Evolutionary conservation across 176 grass and related monocot genomes (phyloP).

Genomic region (Zea luxurians): DNA sequence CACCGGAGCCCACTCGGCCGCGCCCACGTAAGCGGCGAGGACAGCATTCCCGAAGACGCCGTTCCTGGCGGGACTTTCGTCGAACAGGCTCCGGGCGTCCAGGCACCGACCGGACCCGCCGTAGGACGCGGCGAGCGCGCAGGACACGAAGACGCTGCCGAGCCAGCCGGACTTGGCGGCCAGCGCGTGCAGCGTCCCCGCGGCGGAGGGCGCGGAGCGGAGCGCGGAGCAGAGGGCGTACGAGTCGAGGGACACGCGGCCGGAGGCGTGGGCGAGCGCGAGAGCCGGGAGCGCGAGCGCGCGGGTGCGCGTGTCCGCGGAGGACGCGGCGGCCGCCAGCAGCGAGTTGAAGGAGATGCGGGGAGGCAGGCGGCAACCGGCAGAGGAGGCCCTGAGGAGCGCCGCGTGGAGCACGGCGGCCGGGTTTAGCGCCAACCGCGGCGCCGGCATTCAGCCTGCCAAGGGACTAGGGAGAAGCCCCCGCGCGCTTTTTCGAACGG

Average conservation of each 20-base stretch:
- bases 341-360: conserved; percentile 46
- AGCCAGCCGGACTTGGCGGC: conserved; percentile 51
- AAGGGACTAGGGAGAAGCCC: background rate
- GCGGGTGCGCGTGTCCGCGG: conserved; percentile 38
- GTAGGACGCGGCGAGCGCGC: conserved; percentile 56
- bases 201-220: conserved; percentile 30
- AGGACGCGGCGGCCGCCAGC: conserved; percentile 44
- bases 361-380: conserved; percentile 19
- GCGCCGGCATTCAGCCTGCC: conserved; percentile 23
- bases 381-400: conserved; percentile 31
- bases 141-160: conserved; percentile 63
- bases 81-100: conserved; percentile 58
- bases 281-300: conserved; percentile 44
- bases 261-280: conserved; percentile 44
- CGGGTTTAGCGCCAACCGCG: conserved; percentile 30
- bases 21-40: conserved; percentile 42
- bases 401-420: conserved; percentile 53
- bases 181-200: conserved; percentile 35
- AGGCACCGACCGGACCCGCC: conserved; percentile 27
- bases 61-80: conserved; percentile 52
- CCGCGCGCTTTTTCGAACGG: background rate
- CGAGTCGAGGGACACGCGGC: conserved; percentile 45
- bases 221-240: conserved; percentile 61
- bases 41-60: conserved; percentile 58
- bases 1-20: conserved; percentile 26